These are phyloP conservation scores for Parafenestella ontariensis DNA, from an alignment of 2,329 filamentous ascomycete genomes.

Conservation along the genomic window DNA sequence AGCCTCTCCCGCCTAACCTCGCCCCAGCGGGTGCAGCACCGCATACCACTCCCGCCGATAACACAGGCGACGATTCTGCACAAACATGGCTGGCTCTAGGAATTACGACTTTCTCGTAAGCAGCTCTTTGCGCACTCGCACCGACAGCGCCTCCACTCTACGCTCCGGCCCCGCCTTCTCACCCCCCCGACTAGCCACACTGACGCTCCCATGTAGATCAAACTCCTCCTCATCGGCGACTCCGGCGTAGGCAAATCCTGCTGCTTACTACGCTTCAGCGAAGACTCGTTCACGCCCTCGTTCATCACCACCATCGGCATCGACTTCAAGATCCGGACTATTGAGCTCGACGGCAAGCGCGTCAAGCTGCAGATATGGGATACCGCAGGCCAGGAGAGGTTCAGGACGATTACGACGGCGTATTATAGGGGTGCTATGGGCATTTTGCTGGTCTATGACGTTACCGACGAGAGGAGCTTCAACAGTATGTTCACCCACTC, in stretches of 20 bases:
- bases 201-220: constrained; percentile 70
- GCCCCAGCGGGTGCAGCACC: constrained; percentile 33
- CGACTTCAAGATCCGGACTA: constrained; percentile 99
- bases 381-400: constrained; percentile 96
- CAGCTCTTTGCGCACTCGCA: constrained; percentile 22
- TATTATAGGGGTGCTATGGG: constrained; percentile 99
- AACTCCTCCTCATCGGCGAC: constrained; percentile 94
- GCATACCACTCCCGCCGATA: constrained; percentile 26
- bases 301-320: constrained; percentile 99
- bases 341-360: constrained; percentile 97
- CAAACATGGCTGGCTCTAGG: constrained; percentile 88
- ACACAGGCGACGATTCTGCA: constrained; percentile 12
- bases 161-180: constrained; percentile 9
- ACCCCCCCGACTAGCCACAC: constrained; percentile 12
- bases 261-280: constrained; percentile 94
- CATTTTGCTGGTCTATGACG: constrained; percentile 96
- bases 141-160: not conserved
- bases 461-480: constrained; percentile 94
- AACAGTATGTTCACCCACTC: constrained; percentile 71
- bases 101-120: constrained; percentile 99
- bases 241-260: constrained; percentile 97
- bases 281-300: constrained; percentile 95
- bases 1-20: constrained; percentile 14
- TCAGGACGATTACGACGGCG: constrained; percentile 97
- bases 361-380: constrained; percentile 99